phyloP scores from a whole-genome alignment of 2,329 filamentous ascomycete species.

The Hypoxylon sp. region DNA sequence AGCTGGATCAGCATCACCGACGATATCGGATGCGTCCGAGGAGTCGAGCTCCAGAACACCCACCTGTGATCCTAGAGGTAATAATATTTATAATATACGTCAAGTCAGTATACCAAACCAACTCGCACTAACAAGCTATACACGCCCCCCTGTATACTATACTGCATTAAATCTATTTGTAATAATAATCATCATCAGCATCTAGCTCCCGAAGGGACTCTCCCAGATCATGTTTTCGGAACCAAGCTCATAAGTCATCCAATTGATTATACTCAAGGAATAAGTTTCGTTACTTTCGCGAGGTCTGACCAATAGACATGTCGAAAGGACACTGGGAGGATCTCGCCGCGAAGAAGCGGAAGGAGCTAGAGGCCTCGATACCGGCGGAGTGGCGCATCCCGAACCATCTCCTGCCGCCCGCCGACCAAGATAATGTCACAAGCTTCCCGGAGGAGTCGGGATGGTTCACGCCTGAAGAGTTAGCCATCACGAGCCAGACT shows the following conservation, averaged over 20 bases:
- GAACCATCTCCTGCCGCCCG: constrained; percentile 63
- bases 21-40: constrained; percentile 35
- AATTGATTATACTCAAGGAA: neutral
- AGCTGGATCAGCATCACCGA: constrained; percentile 9
- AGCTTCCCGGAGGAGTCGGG: constrained; percentile 67
- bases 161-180: neutral
- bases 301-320: constrained; percentile 34
- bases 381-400: constrained; percentile 70
- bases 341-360: constrained; percentile 58
- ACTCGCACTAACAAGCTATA: neutral
- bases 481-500: constrained; percentile 54
- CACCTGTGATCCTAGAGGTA: neutral
- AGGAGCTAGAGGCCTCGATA: constrained; percentile 61
- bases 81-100: constrained; percentile 6
- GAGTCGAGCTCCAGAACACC: constrained; percentile 3
- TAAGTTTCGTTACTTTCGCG: neutral
- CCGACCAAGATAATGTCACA: constrained; percentile 67
- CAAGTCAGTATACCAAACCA: neutral
- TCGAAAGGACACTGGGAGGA: constrained; percentile 56
- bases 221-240: neutral
- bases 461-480: constrained; percentile 65
- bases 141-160: neutral
- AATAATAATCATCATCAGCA: neutral
- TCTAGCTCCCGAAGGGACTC: neutral
- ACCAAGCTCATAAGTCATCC: neutral